A percentile compares a stretch with the other conserved stretches of the same genome.
phyloP scores from a whole-genome alignment of 2,329 filamentous ascomycete genomes.

The Mariannaea elegans region DNA sequence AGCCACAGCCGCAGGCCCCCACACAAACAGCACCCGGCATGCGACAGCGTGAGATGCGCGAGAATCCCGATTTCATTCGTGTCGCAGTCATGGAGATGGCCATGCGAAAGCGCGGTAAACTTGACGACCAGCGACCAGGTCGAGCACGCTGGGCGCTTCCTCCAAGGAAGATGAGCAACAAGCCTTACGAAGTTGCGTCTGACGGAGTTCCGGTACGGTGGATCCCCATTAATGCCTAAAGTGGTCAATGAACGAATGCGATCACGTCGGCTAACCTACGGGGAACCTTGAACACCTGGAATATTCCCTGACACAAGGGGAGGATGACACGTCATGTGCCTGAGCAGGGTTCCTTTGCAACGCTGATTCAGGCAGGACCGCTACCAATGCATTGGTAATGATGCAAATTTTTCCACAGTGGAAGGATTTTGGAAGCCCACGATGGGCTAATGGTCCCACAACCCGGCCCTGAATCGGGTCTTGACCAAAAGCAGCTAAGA shows the following conservation, averaged over 20 bases:
- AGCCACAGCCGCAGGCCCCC: slow-evolving; percentile 45
- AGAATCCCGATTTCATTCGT: slow-evolving; percentile 76
- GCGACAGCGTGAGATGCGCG: slow-evolving; percentile 73
- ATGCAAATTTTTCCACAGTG: slow-evolving; percentile 40
- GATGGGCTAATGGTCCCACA: slow-evolving; percentile 31
- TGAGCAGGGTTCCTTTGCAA: slow-evolving; percentile 39
- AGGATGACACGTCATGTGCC: slow-evolving; percentile 39
- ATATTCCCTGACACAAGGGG: neutral
- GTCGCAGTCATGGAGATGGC: slow-evolving; percentile 78
- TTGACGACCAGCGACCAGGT: slow-evolving; percentile 72
- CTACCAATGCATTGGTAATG: slow-evolving; percentile 37
- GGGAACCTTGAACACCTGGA: neutral
- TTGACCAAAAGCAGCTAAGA: slow-evolving; percentile 17
- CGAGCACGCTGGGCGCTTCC: slow-evolving; percentile 75
- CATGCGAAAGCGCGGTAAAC: slow-evolving; percentile 72
- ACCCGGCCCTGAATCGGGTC: slow-evolving; percentile 23
- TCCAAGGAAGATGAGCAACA: slow-evolving; percentile 64
- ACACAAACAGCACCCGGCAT: slow-evolving; percentile 48
- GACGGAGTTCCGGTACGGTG: slow-evolving; percentile 69
- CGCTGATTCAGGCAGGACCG: slow-evolving; percentile 35
- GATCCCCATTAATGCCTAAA: slow-evolving; percentile 52
- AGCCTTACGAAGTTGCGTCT: slow-evolving; percentile 63
- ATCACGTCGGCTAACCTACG: slow-evolving; percentile 16
- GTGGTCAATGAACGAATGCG: neutral
- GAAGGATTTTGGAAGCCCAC: slow-evolving; percentile 40